Evolutionary conservation across 495 filamentous ascomycete species (phyloP).

Genomic region (Penicillium antarcticum): DNA sequence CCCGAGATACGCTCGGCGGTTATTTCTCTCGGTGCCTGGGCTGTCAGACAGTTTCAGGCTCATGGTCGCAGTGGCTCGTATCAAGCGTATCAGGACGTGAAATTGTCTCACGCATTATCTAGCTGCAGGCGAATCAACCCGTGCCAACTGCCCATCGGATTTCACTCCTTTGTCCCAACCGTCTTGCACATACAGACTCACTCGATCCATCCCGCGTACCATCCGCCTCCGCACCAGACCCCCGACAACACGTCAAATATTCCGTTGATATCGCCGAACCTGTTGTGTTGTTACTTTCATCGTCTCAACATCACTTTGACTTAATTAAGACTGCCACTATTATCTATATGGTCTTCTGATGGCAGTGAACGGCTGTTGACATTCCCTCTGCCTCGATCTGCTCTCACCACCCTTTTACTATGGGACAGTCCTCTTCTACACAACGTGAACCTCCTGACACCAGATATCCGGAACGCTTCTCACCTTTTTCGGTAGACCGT

Average conservation of each 20-base stretch:
- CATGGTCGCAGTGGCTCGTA: conserved; percentile 6
- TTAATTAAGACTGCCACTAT: conserved; percentile 10
- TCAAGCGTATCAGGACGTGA: conserved; percentile 10
- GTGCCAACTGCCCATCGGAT: not conserved
- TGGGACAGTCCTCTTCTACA: conserved; percentile 49
- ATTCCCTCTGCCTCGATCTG: conserved; percentile 10
- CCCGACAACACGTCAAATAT: not conserved
- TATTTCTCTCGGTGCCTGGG: conserved; percentile 15
- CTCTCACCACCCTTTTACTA: conserved; percentile 33
- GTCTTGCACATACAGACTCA: not conserved
- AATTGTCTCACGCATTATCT: not conserved
- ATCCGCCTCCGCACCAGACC: not conserved
- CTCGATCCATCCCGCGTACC: not conserved
- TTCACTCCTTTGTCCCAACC: conserved; percentile 13
- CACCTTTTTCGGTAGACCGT: conserved; percentile 20
- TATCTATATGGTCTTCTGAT: conserved; percentile 16
- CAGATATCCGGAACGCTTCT: conserved; percentile 17
- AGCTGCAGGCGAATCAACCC: not conserved
- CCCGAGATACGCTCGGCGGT: conserved; percentile 14
- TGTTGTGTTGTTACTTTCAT: not conserved
- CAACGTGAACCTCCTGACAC: conserved; percentile 36
- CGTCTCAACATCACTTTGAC: not conserved
- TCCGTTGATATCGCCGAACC: not conserved
- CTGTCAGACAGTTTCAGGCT: conserved; percentile 17
- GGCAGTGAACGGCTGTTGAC: conserved; percentile 32